Base-by-base conservation (phyloP, 2,329 filamentous ascomycete species). In the Aspergillus hiratsukae region DNA sequence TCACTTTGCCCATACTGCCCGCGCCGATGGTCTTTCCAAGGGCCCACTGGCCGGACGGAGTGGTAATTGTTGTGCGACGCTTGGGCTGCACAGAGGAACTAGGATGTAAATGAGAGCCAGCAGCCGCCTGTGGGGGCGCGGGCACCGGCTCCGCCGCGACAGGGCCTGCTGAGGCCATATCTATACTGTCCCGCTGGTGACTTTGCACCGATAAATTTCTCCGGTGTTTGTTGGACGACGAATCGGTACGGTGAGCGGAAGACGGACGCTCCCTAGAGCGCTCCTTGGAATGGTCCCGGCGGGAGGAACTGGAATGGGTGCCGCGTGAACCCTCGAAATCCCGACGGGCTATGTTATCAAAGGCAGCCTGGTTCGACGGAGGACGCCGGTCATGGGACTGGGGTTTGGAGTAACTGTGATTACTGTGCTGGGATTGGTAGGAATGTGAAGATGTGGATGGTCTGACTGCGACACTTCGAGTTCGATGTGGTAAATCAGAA, bases 1-100 rank as follows among this genome's bases (percentile, higher is more conserved):
- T 97, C 61, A 99, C 94, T 75, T 97, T 97, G 62, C 94, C 94
- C 94, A 99, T 99, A 74, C 93, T 97, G 51, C 94, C 94, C 53
- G 92, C 91, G 58, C 94, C 94, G 67, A 99, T 94, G 3, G 94
- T 97, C 80, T 97, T 97, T 58, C 93, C 93, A 52, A 99, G 80
- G 55, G 91, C 86, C 91, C 93, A 99, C 79, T 92, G 91, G 56
- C 94, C 94, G 11, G 92, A 91, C 49, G 89, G 87, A 3, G 92
- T 91, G 52, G 89, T 90, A 70, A 99, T 96, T 43, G 90, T 93
- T 11, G 93, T 97, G 67, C 86, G 77, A 64, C 85, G 77, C 54
- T 80, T 75, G 11, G 80, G 74, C 56, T 78, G 78, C 23, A 72
- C 61, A 46, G 72, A 59, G 53, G 63, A 59, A 48, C 58, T 65